Evolutionary conservation across 2,329 filamentous ascomycete genomes (phyloP), one percentile per base, ranked within the genome.

Genomic region (Zymoseptoria brevis): DNA sequence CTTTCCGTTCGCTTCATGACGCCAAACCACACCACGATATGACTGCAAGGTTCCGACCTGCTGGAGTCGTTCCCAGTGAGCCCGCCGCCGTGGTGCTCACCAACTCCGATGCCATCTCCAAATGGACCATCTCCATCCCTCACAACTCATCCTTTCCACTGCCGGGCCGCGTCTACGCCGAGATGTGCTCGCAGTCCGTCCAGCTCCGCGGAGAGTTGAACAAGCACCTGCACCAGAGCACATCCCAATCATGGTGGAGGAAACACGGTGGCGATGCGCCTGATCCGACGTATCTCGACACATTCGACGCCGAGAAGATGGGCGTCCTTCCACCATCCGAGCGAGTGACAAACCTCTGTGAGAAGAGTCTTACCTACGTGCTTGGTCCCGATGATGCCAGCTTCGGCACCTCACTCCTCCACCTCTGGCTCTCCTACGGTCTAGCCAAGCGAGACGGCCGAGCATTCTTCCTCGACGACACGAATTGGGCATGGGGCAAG

Each of bases 111-210:
- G 87, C 87, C 2, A 81, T 80, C 55, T 78, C 84, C 9, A 87
- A 83, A 71, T 95, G 90, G 90, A 94, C 90, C 0, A 82, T 95
- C 9, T 90, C 84, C 1, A 91, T 96, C 45, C 90, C 90, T 0
- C 77, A 80, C 6, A 80, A 80, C 59, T 77, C 80, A 52, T 76
- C 79, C 3, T 93, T 93, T 61, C 90, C 90, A 1, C 73, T 94
- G 2, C 74, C 79, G 0, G 80, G 83, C 19, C 74, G 80, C 8
- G 82, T 90, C 62, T 94, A 94, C 69, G 74, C 79, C 13, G 82
- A 87, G 50, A 86, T 95, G 60, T 89, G 87, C 69, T 76, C 79
- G 41, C 77, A 82, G 51, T 73, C 63, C 81, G 60, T 81, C 74
- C 68, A 77, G 71, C 57, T 78, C 74, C 72, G 69, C 21, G 65